Percentiles rank a stretch among this genome's conserved stretches.
Evolutionary conservation across 2,329 filamentous ascomycete genomes (phyloP).

Genomic region (Verticillium nubilum): DNA sequence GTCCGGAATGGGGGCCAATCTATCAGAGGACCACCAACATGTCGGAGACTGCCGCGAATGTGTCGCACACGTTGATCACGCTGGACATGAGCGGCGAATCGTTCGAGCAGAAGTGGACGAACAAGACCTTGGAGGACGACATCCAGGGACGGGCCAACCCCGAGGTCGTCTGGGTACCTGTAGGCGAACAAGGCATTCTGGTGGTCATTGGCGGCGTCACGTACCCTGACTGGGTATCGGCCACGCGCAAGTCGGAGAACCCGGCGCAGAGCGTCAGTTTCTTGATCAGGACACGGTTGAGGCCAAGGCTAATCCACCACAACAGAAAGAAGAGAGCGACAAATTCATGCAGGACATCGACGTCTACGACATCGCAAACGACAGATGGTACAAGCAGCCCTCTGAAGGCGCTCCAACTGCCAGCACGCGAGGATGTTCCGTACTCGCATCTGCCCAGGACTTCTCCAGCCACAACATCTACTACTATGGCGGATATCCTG

Average conservation of each 20-base stretch:
- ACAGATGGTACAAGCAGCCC: slow-evolving; percentile 64
- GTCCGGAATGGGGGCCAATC: slow-evolving; percentile 44
- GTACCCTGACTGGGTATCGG: slow-evolving; percentile 43
- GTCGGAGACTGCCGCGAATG: slow-evolving; percentile 31
- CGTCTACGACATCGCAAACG: slow-evolving; percentile 67
- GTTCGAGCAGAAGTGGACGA: slow-evolving; percentile 47
- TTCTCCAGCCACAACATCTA: slow-evolving; percentile 76
- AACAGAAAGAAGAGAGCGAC: slow-evolving; percentile 57
- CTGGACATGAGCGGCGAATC: slow-evolving; percentile 55
- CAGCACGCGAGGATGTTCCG: slow-evolving; percentile 64
- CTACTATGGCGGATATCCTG: slow-evolving; percentile 74
- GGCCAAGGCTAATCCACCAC: neutral
- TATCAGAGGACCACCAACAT: slow-evolving; percentile 26
- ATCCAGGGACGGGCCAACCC: slow-evolving; percentile 55
- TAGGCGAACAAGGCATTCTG: slow-evolving; percentile 69
- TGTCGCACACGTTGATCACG: slow-evolving; percentile 53
- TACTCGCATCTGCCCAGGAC: slow-evolving; percentile 66
- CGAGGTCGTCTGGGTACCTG: slow-evolving; percentile 71
- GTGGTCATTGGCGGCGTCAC: slow-evolving; percentile 72
- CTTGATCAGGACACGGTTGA: too few relatives aligned
- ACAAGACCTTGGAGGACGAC: slow-evolving; percentile 42
- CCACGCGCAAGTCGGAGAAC: slow-evolving; percentile 20
- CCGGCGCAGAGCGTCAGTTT: slow-evolving; percentile 32
- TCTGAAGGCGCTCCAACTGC: slow-evolving; percentile 56
- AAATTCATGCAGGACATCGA: slow-evolving; percentile 68